Evolutionary conservation across 2,329 filamentous ascomycete genomes (phyloP), one percentile per base, ranked within the genome.

Genomic region (Apiospora rasikravindrae): DNA sequence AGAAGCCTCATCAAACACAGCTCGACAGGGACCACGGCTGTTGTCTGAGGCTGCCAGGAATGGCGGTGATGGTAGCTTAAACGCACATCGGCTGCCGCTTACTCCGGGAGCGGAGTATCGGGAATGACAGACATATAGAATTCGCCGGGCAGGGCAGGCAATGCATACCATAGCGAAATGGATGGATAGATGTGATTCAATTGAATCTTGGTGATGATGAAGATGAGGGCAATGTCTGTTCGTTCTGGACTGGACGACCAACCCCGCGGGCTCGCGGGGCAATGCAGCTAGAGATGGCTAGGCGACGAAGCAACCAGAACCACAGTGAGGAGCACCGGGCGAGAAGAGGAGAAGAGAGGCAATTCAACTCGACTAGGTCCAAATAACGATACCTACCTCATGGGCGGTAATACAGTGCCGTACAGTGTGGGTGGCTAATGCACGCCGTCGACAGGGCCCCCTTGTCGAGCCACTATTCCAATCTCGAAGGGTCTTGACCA

Each of bases 1-100:
- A 51, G n/a, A 64, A 64, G 57, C 57, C 57, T 64, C 57, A 64
- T 64, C 57, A 64, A 64, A 64, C 53, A 64, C 57, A 40, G 33
- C 57, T 64, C 11, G 33, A n/a, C 57, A 64, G 57, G 57, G 57
- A 64, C 57, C 57, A 64, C 57, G 57, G 57, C 19, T n/a, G 57
- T 64, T 64, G 19, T 61, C 19, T 64, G 57, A 64, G 33, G 33
- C 57, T 64, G 57, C 24, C 57, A 64, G 57, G 40, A 61, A 37
- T 40, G 33, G 57, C 57, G 57, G 57, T 64, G 57, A 64, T 64
- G 22, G 33, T 13, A 64, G 33, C 40, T 37, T 33, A 24, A 24
- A 22, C 57, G 57, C 57, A 64, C 33, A 14, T 22, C 57, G 33
- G 33, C n/a, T 40, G 22, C 19, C 57, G 22, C 57, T n/a, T 33